These are phyloP conservation scores for Chrysochromulina parva DNA, from an alignment of 78 protist species.

Conservation along the genomic window DNA sequence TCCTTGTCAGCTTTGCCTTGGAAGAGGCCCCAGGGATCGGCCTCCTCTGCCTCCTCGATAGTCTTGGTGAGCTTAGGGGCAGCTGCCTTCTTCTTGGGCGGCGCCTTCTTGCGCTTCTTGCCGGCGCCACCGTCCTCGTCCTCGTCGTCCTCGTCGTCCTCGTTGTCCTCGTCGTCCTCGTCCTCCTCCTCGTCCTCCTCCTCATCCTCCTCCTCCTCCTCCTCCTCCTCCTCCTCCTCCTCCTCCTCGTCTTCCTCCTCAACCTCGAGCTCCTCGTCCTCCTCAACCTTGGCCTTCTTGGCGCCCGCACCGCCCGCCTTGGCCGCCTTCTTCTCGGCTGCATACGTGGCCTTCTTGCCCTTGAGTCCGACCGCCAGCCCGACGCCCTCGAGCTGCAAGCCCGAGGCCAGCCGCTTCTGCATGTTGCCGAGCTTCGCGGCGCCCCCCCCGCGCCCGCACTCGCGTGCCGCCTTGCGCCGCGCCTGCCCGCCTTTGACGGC, in stretches of 20 bases:
- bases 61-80: neutral
- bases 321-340: conserved; percentile 5
- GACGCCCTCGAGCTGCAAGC: neutral
- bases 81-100: neutral
- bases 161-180: neutral
- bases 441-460: neutral
- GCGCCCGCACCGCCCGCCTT: neutral
- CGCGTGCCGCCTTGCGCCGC: neutral
- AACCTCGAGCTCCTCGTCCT: neutral
- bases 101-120: neutral
- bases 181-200: neutral
- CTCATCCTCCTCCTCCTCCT: neutral
- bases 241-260: neutral
- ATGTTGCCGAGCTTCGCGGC: neutral
- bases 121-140: too few species aligned
- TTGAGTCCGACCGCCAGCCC: neutral
- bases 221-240: neutral
- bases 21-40: neutral
- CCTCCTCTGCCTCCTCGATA: neutral
- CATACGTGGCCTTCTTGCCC: conserved; percentile 6
- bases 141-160: neutral
- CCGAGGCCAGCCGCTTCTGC: neutral
- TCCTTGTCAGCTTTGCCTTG: neutral
- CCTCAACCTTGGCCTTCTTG: neutral
- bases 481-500: neutral